phyloP scores from a whole-genome alignment of 306 rosid species.

The Pachyrhizus erosus region DNA sequence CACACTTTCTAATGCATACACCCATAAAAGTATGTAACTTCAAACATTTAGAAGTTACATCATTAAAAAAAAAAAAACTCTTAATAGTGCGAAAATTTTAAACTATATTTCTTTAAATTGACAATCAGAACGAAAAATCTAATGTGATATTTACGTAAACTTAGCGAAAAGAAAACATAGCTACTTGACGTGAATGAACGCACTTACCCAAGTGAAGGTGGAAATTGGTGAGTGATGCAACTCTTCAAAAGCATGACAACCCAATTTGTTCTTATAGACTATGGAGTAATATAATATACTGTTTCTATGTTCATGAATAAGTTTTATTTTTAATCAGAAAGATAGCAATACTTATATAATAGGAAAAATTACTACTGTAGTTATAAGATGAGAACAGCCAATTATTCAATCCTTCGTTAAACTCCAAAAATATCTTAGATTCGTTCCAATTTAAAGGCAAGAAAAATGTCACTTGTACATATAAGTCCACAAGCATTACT shows the following conservation, averaged over 20 bases:
- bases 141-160: background rate
- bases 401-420: background rate
- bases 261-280: background rate
- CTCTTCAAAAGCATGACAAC: background rate
- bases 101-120: too few species aligned
- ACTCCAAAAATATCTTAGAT: background rate
- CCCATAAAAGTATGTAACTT: too few species aligned
- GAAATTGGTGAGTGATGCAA: background rate
- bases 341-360: background rate
- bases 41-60: too few species aligned
- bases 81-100: too few species aligned
- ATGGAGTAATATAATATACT: background rate
- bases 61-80: too few species aligned
- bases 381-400: background rate
- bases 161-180: background rate
- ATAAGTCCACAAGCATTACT: too few species aligned
- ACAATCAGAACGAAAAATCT: too few species aligned
- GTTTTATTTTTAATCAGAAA: background rate
- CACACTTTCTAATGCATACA: too few species aligned
- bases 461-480: background rate
- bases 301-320: background rate
- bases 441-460: background rate
- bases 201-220: background rate
- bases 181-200: background rate
- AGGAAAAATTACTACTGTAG: background rate